Base-by-base conservation (phyloP, 495 filamentous ascomycete species). In the Penicillium ochrochloron region DNA sequence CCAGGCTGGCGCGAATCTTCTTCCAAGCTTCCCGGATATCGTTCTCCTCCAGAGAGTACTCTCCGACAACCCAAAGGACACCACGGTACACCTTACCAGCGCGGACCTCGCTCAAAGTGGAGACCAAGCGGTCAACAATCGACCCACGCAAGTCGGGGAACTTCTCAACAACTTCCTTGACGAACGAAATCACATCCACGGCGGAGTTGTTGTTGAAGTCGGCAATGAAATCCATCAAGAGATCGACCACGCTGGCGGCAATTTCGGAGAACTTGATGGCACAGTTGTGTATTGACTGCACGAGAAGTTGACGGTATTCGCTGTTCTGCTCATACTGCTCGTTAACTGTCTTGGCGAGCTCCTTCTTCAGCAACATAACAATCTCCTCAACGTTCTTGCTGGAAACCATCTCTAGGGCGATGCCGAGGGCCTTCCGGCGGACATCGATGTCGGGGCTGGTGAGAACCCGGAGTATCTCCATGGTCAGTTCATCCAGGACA, bases 301-400 rank as follows among this genome's bases (percentile, higher is more conserved):
- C 97, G 54, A 99, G 83, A 2, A 98, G 83, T 75, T 95, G 92
- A 65, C 96, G 91, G 75, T 99, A 98, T 76, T 99, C 95, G 80
- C 86, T 92, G 79, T 97, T 98, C 87, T 89, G 97, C 80, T 99
- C 96, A 80, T 97, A 97, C 75, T 97, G 92, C 79, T 98, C 94
- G 75, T 99, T 94, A 39, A 98, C 91, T 0, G 96, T 98, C 84
- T 97, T 98, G 44, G 92, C 88, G 48, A 99, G 88, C 77, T 99
- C 96, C 74, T 97, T 98, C 80, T 98, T 98, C 34, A 99, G 84
- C 1, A 99, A 85, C 76, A 97, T 86, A 29, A 98, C 91, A 21
- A 98, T 96, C 70, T 98, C 96, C 73, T 98, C 95, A 7, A 99
- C 94, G 67, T 99, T 99, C 83, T 96, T 97, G 86, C 93, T 97